Base-by-base conservation (phyloP, 192 early-diverging fungal species). In the Coemansia aciculifera region DNA sequence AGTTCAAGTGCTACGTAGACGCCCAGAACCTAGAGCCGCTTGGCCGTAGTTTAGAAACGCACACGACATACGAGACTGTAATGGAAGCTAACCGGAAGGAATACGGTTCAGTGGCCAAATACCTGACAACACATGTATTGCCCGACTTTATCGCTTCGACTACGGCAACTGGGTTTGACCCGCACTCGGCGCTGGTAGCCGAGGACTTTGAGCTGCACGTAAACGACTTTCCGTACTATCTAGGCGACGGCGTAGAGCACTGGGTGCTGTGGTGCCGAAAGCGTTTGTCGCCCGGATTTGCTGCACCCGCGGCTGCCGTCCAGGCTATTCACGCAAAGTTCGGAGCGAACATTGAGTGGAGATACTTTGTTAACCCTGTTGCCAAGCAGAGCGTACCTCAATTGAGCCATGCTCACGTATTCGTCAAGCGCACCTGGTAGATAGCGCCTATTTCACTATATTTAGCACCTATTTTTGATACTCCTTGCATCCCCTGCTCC, bases 231-330 rank as follows among this genome's bases (percentile, higher is more conserved):
- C 81, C 77, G 19, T 79, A 79, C 40, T 48, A 69, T 31, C 32
- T 77, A 0, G 63, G 54, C 43, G 71, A 75, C 24, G 63, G 44
- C 38, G 66, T 79, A 9, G 70, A 84, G 65, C 77, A 79, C 61
- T 84, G 81, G 81, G 81, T 84, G 34, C 52, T 84, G 57, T 84
- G 81, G 81, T 73, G 73, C 63, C 67, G 40, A 21, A 75, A 75
- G 54, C 73, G 32, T 3, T 66, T 79, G 62, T 2, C 24, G 52
- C 69, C 69, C 3, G 81, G 77, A 40, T 69, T 69, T 31, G 67
- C 23, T 12, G 56, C 71, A 17, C 73, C 81, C 4, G 64, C 42
- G 24, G 71, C 69, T 1, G 81, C 64, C 15, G 57, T 62, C 21
- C 36, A 68, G 34, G 73, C 66, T 0, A 75, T 73, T 24, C 17